Base-by-base conservation (phyloP, 225 moss, liverwort and hornwort species). In the Polytrichum commune region DNA sequence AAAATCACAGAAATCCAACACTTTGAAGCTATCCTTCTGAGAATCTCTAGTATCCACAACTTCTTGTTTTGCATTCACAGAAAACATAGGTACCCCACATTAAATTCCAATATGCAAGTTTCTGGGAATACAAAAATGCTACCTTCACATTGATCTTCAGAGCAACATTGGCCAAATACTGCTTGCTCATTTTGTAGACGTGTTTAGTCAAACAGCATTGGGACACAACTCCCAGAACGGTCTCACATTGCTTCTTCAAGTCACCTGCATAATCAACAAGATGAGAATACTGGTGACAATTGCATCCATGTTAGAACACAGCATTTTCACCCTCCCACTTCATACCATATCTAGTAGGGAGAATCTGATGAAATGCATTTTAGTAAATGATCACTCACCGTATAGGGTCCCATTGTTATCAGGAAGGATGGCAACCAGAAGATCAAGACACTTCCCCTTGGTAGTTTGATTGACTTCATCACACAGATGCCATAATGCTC, bases 121-220 rank as follows among this genome's bases (percentile, higher is more conserved):
- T 46, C 46, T 22, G 4, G 23, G 23, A 19, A 19, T 58, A 58
- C 22, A 58, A 24, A 18, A 58, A 22, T 58, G 16, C 4, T 66
- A 96, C 96, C 84, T 97, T 97, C 0, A 97, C 96, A 63, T 97
- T 97, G 8, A 97, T 97, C 71, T 97, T 97, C 26, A 97, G 69
- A n/a, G 96, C 96, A 0, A 97, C 96, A 33, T 97, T 97, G 0
- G 96, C 96, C 24, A 97, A 82, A 28, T 97, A 97, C 35, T 97
- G 96, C 63, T 97, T 97, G 84, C 88, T 97, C 92, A 92, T 92
- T 58, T 91, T 97, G 22, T 84, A 94, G 0, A 97, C 96, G 25
- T 97, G 96, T 79, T 97, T 97, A 2, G 96, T 97, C 32, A 97
- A 69, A 38, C 96, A 97, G 53, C 96, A 97, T 70, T 97, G 96